Conservation (phyloP, 176 grass and related monocot species). For the Musa troglodytarum region DNA sequence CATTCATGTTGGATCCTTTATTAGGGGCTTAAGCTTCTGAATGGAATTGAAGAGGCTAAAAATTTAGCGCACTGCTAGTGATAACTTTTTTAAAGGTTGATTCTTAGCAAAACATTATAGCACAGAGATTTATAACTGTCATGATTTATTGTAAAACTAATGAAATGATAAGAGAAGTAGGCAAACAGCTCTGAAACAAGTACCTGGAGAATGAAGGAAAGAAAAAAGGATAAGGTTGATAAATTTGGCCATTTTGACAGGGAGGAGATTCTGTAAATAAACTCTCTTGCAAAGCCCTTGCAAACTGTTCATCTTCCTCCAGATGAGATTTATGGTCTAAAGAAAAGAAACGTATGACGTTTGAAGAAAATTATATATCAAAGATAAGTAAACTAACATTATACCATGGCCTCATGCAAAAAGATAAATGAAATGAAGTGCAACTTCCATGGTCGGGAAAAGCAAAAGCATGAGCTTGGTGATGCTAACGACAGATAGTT, state of each 20-base stretch:
- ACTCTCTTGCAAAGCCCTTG: conserved; percentile 81
- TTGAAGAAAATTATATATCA: not conserved
- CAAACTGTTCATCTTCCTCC: conserved; percentile 93
- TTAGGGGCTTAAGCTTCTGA: no score
- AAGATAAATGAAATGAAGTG: not conserved
- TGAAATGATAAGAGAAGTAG: not conserved
- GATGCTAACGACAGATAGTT: not conserved
- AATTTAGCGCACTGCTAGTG: no score
- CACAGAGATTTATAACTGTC: no score
- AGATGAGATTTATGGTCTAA: conserved; percentile 27
- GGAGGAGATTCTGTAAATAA: conserved; percentile 61
- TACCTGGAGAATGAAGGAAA: conserved; percentile 51
- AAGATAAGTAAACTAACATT: not conserved
- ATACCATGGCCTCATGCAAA: not conserved
- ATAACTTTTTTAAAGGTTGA: no score
- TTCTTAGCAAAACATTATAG: no score
- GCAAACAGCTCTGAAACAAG: conserved; percentile 1
- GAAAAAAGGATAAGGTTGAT: conserved; percentile 13
- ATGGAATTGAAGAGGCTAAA: no score
- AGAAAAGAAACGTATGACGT: not conserved
- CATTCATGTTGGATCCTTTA: no score
- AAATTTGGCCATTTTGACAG: conserved; percentile 28
- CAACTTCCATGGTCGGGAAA: not conserved
- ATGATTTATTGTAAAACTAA: not conserved
- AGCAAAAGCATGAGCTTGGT: not conserved